Evolutionary conservation across 192 early-diverging fungal species (phyloP).

Genomic region (Glomus cerebriforme): DNA sequence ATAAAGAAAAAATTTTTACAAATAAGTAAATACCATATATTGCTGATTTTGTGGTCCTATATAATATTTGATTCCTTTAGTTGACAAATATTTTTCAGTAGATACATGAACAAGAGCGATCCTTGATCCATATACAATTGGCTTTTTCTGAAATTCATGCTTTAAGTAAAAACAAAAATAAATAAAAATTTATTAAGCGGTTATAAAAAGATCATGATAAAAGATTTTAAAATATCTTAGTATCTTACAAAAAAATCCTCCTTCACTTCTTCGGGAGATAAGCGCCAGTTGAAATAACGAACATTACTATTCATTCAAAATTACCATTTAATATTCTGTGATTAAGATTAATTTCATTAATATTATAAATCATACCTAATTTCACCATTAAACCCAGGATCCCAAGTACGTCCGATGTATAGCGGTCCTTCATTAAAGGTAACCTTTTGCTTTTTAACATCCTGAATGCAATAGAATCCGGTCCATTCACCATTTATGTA

Average conservation of each 20-base stretch:
- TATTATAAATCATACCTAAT: conserved; percentile 16
- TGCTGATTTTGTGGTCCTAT: background rate
- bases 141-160: background rate
- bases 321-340: background rate
- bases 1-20: background rate
- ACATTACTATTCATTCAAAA: conserved; percentile 22
- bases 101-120: too few relatives aligned
- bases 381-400: conserved; percentile 6
- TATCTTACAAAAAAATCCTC: background rate
- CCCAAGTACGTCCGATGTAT: background rate
- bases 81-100: too few relatives aligned
- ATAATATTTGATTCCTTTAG: too few relatives aligned
- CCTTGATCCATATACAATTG: too few relatives aligned
- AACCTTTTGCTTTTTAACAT: conserved; percentile 10
- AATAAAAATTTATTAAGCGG: background rate
- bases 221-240: background rate
- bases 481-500: too few relatives aligned
- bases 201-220: background rate
- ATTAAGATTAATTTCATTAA: background rate
- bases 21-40: background rate
- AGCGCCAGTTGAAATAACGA: background rate
- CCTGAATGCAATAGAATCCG: too few relatives aligned
- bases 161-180: too few relatives aligned
- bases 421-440: conserved; percentile 18
- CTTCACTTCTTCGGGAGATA: too few relatives aligned